Conservation (phyloP, 345 rosid genomes). For the Hibiscus tridactylites region DNA sequence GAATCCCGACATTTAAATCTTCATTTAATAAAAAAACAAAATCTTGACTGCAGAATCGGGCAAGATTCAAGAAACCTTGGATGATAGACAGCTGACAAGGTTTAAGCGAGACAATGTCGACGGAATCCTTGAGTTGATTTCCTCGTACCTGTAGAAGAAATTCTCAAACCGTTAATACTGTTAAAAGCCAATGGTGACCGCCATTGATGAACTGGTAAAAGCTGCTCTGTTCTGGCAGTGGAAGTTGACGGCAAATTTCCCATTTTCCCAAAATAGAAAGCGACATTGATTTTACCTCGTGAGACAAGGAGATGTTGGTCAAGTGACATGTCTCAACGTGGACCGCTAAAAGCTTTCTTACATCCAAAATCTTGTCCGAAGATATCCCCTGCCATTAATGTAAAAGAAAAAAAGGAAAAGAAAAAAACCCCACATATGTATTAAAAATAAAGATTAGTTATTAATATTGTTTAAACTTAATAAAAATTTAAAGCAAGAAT, state of each 20-base stretch:
- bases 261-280: not conserved
- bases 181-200: not conserved
- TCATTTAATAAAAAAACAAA: too few relatives aligned
- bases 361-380: constrained; percentile 87
- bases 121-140: constrained; percentile 65
- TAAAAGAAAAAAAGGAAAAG: not conserved
- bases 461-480: too few relatives aligned
- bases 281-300: constrained; percentile 47
- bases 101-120: constrained; percentile 71
- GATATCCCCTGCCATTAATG: constrained; percentile 62
- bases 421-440: too few relatives aligned
- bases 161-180: not conserved
- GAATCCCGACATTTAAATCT: too few relatives aligned
- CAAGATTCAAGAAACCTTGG: constrained; percentile 35
- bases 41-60: constrained; percentile 20
- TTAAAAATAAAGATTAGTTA: too few relatives aligned
- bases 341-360: constrained; percentile 68
- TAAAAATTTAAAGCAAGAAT: not conserved
- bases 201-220: not conserved
- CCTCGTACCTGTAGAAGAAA: constrained; percentile 58
- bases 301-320: constrained; percentile 73
- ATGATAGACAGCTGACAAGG: constrained; percentile 74
- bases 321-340: constrained; percentile 82
- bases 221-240: not conserved
- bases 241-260: too few relatives aligned